Conservation (phyloP, 2,329 filamentous ascomycete species). For the Onygenales sp. region DNA sequence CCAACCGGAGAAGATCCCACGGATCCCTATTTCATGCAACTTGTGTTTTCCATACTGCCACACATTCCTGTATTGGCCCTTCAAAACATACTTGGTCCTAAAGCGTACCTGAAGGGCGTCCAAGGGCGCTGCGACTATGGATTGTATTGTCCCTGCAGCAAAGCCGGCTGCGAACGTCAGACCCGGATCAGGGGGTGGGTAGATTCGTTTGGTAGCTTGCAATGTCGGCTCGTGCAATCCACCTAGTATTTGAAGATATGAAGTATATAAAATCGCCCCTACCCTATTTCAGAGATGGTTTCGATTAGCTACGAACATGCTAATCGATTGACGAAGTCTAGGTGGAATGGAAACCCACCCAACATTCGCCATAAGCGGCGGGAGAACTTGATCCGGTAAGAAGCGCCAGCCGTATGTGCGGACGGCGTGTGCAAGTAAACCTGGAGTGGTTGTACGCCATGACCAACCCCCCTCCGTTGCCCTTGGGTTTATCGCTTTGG, state of each 20-base stretch:
- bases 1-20: slow-evolving; percentile 56
- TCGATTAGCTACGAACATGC: background rate
- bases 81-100: slow-evolving; percentile 49
- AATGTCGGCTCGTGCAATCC: slow-evolving; percentile 48
- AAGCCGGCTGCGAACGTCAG: slow-evolving; percentile 52
- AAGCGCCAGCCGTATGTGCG: slow-evolving; percentile 54
- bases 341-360: slow-evolving; percentile 28
- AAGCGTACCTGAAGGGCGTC: slow-evolving; percentile 56
- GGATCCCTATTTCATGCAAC: slow-evolving; percentile 48
- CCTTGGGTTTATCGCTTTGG: slow-evolving; percentile 52
- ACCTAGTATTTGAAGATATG: slow-evolving; percentile 53
- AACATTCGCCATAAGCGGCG: slow-evolving; percentile 54
- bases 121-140: slow-evolving; percentile 52
- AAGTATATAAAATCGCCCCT: slow-evolving; percentile 54
- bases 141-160: slow-evolving; percentile 50
- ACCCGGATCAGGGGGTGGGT: slow-evolving; percentile 46
- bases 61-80: slow-evolving; percentile 51
- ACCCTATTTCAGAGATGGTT: slow-evolving; percentile 30
- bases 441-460: slow-evolving; percentile 52
- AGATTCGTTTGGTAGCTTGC: slow-evolving; percentile 47
- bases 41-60: slow-evolving; percentile 54
- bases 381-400: slow-evolving; percentile 55
- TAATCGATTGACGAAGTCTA: background rate
- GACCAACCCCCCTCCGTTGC: slow-evolving; percentile 42
- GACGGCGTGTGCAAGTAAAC: slow-evolving; percentile 51